phyloP scores from a whole-genome alignment of 2,329 filamentous ascomycete genomes.

The Exophiala xenobiotica region DNA sequence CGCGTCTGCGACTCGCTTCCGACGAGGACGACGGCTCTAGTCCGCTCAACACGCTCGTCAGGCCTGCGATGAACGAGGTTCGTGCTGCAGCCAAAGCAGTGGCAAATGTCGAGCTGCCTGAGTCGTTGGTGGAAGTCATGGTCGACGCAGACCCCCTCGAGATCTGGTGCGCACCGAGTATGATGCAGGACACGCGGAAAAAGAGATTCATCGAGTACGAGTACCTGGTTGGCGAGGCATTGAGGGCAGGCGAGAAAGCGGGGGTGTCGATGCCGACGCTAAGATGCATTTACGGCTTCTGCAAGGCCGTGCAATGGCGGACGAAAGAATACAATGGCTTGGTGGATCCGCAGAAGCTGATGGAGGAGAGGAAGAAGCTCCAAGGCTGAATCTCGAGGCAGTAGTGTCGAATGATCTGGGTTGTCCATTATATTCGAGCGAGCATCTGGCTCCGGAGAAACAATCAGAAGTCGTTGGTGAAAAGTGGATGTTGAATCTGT shows the following conservation, averaged over 20 bases:
- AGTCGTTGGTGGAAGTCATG: conserved; percentile 46
- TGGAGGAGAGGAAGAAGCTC: conserved; percentile 19
- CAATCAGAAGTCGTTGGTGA: no score
- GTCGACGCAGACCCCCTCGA: conserved; percentile 51
- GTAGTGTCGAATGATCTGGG: no score
- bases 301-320: conserved; percentile 33
- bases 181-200: conserved; percentile 51
- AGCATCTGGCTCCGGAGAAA: no score
- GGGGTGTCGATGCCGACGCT: conserved; percentile 44
- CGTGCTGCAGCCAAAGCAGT: conserved; percentile 45
- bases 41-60: conserved; percentile 49
- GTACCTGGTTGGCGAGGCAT: conserved; percentile 57
- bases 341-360: conserved; percentile 20
- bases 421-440: no score
- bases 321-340: conserved; percentile 32
- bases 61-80: conserved; percentile 52
- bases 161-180: conserved; percentile 54
- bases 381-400: no score
- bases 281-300: conserved; percentile 32
- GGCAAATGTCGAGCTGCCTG: conserved; percentile 45
- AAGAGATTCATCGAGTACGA: conserved; percentile 58
- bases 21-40: conserved; percentile 34
- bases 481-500: no score
- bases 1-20: conserved; percentile 49
- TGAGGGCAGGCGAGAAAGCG: conserved; percentile 49